phyloP scores from a whole-genome alignment of 805 yeast genomes.

The Candida fluviatilis region DNA sequence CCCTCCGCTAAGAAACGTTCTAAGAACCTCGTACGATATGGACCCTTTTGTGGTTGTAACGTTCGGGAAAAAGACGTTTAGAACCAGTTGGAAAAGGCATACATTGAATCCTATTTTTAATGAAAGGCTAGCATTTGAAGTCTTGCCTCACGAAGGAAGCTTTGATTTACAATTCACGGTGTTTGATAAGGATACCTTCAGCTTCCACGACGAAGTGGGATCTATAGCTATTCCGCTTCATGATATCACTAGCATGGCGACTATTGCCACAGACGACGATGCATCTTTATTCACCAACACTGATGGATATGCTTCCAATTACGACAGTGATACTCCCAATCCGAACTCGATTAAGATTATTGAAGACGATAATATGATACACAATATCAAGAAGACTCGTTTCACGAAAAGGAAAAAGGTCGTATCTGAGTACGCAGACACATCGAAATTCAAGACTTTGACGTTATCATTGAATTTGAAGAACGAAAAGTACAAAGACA shows the following conservation, averaged over 20 bases:
- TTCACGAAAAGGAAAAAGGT: constrained; percentile 26
- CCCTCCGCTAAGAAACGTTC: constrained; percentile 71
- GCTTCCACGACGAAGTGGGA: constrained; percentile 83
- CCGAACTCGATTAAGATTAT: constrained; percentile 6
- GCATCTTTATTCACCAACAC: background rate
- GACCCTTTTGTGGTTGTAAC: constrained; percentile 94
- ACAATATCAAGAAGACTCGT: constrained; percentile 21
- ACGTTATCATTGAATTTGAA: constrained; percentile 31
- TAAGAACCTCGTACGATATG: constrained; percentile 83
- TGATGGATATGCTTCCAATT: constrained; percentile 2
- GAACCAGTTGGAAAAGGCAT: constrained; percentile 82
- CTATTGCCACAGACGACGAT: constrained; percentile 13
- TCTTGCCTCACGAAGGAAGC: constrained; percentile 58
- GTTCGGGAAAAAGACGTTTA: constrained; percentile 81
- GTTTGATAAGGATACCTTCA: constrained; percentile 78
- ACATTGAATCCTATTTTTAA: constrained; percentile 78
- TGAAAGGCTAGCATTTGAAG: constrained; percentile 76
- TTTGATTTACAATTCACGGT: constrained; percentile 69
- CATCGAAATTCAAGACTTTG: constrained; percentile 40
- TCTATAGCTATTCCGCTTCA: constrained; percentile 52
- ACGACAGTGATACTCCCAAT: constrained; percentile 5
- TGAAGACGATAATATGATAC: constrained; percentile 9
- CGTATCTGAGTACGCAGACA: constrained; percentile 23
- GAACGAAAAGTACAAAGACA: constrained; percentile 28
- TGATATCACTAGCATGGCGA: constrained; percentile 40